Percentiles rank a stretch among this genome's conserved stretches.
Evolutionary conservation across 2,329 filamentous ascomycete genomes (phyloP).

Genomic region (Neopestalotiopsis sp.): DNA sequence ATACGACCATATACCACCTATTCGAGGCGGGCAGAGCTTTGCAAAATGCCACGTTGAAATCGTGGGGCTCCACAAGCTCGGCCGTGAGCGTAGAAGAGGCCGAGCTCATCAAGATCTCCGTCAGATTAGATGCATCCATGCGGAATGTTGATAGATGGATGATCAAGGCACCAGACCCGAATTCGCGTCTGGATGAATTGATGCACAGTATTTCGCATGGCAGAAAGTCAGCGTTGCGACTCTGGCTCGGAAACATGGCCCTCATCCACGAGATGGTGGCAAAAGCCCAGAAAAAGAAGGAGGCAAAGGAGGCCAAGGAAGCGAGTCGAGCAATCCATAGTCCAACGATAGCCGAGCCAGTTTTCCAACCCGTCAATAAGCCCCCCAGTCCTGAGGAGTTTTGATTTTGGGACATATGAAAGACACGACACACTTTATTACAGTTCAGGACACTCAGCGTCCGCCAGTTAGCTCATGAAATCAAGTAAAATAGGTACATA

Average conservation of each 20-base stretch:
- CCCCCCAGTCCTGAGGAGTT: background rate
- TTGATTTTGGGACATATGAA: background rate
- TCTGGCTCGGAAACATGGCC: conserved; percentile 3
- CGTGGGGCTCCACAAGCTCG: background rate
- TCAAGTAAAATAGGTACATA: background rate
- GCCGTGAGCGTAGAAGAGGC: background rate
- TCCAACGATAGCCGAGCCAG: background rate
- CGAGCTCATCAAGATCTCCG: conserved; percentile 2
- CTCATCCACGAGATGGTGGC: background rate
- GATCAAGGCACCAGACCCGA: background rate
- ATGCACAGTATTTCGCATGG: background rate
- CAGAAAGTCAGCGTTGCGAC: background rate
- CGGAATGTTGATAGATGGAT: conserved; percentile 4
- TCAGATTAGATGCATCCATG: background rate
- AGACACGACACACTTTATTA: background rate
- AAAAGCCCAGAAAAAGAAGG: background rate
- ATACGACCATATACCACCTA: background rate
- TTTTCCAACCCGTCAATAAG: background rate
- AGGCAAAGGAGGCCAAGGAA: background rate
- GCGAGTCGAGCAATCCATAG: background rate
- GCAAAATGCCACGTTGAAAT: background rate
- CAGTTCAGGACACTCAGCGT: background rate
- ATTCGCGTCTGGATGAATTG: background rate
- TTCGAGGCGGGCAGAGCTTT: background rate
- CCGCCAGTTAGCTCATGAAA: background rate